Evolutionary conservation across 2,329 filamentous ascomycete species (phyloP).

Genomic region (Teratosphaeriaceae sp.): DNA sequence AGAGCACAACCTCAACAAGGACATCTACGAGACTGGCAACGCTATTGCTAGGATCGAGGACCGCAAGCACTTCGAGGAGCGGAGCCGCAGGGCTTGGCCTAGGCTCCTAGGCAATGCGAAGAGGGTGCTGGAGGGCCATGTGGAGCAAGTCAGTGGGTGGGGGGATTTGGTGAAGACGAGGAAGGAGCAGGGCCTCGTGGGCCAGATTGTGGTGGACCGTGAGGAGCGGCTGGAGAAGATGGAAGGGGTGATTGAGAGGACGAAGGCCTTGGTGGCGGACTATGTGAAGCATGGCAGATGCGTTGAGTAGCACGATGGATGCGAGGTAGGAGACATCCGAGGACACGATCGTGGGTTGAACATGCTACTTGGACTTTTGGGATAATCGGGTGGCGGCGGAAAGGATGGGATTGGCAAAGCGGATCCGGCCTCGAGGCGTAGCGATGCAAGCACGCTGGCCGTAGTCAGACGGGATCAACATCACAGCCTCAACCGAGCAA

Average conservation of each 20-base stretch:
- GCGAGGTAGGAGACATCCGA: not conserved
- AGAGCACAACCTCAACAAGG: not conserved
- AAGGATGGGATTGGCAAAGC: no score
- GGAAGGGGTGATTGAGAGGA: not conserved
- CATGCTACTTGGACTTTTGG: not conserved
- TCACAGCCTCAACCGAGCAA: no score
- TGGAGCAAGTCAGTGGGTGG: not conserved
- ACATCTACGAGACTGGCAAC: not conserved
- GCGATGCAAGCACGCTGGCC: no score
- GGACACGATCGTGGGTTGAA: not conserved
- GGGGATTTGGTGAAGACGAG: not conserved
- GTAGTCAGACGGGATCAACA: no score
- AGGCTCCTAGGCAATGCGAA: not conserved
- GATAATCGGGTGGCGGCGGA: no score
- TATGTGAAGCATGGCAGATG: not conserved
- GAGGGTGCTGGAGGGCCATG: not conserved
- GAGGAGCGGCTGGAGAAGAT: not conserved
- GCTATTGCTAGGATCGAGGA: not conserved
- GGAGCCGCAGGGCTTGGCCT: not conserved
- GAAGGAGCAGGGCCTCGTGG: not conserved
- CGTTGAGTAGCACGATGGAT: not conserved
- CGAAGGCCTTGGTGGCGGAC: not conserved
- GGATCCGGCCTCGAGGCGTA: no score
- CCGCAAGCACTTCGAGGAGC: not conserved
- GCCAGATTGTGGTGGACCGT: not conserved